Conservation (phyloP, 1,284 basidiomycete genomes). For the Rugosomyces carneus region DNA sequence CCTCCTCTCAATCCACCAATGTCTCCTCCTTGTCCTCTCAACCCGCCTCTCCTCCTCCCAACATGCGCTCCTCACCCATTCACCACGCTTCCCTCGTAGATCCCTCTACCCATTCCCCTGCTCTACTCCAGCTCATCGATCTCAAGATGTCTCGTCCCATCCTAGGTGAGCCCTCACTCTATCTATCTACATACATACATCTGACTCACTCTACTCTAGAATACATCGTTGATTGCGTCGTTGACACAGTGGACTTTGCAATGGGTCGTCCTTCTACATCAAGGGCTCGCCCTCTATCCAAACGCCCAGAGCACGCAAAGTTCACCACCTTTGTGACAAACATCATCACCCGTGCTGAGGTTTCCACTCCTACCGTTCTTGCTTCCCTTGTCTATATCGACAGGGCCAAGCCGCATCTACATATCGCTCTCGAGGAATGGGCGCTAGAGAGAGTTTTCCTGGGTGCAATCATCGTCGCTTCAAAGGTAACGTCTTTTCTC, state of each 20-base stretch:
- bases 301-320: conserved; percentile 43
- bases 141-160: conserved; percentile 51
- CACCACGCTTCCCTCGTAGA: conserved; percentile 62
- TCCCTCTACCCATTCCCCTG: conserved; percentile 51
- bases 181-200: conserved; percentile 10
- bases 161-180: conserved; percentile 44
- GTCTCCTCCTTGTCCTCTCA: too few relatives aligned
- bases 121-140: conserved; percentile 57
- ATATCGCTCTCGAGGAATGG: conserved; percentile 73
- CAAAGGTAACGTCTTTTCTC: conserved; percentile 46
- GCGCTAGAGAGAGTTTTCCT: conserved; percentile 73
- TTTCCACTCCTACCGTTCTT: conserved; percentile 57
- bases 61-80: conserved; percentile 33
- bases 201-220: conserved; percentile 33
- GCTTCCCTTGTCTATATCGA: conserved; percentile 65
- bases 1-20: conserved; percentile 8
- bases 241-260: conserved; percentile 68
- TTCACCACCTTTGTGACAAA: conserved; percentile 59
- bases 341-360: conserved; percentile 62
- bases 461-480: conserved; percentile 64
- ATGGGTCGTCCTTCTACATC: conserved; percentile 51
- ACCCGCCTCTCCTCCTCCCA: too few relatives aligned
- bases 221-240: conserved; percentile 58
- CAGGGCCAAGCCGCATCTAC: conserved; percentile 64
- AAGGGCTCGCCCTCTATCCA: conserved; percentile 40